These are phyloP conservation scores for Paracorniculantispora psalliotae DNA, from an alignment of 2,329 filamentous ascomycete species.

Conservation along the genomic window DNA sequence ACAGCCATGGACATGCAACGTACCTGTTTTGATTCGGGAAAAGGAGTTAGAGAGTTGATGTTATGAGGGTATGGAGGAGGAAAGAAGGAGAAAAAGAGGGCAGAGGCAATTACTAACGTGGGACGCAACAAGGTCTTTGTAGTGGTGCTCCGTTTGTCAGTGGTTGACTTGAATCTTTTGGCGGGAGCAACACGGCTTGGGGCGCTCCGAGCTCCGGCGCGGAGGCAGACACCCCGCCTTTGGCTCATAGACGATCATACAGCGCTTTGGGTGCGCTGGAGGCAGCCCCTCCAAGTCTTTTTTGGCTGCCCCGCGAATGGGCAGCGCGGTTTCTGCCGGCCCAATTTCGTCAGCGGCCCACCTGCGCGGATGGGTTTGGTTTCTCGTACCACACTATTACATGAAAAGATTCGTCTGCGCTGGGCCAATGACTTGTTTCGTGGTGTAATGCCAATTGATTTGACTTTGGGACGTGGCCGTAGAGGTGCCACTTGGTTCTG, in stretches of 20 bases:
- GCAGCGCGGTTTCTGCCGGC: conserved; percentile 19
- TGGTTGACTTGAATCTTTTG: neutral
- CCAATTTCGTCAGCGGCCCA: conserved; percentile 14
- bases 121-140: conserved; percentile 8
- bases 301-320: conserved; percentile 5
- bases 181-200: neutral
- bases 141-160: neutral
- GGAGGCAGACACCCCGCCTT: conserved; percentile 2
- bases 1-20: conserved; percentile 23
- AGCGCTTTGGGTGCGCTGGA: neutral
- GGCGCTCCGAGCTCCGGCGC: conserved; percentile 11
- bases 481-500: too few relatives aligned
- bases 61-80: neutral
- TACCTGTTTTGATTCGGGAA: conserved; percentile 19
- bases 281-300: neutral
- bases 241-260: neutral
- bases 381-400: conserved; percentile 15
- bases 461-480: neutral
- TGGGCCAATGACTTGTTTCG: neutral
- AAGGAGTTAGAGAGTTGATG: neutral
- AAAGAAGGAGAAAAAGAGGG: neutral
- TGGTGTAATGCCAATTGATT: conserved; percentile 4
- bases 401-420: neutral
- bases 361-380: conserved; percentile 6
- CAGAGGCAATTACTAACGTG: neutral